Base-by-base conservation (phyloP, 768 basidiomycete genomes). In the Suillus lakei region DNA sequence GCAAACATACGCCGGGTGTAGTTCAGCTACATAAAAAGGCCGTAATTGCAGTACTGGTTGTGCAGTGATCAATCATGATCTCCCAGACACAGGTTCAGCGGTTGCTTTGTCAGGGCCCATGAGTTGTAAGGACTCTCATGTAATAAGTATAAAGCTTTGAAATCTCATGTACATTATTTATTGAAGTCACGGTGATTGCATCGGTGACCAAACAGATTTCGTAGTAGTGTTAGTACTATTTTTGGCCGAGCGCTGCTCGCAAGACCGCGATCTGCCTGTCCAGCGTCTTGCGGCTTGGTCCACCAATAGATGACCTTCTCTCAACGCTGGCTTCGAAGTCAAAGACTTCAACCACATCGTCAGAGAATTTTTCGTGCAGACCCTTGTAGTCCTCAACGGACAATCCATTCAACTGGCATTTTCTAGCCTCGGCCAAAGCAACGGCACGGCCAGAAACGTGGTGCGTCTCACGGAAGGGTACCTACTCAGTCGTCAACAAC, bases 381-480 rank as follows among this genome's bases (percentile, higher is more conserved):
- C 77, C 76, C 74, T 91, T 87, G 81, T 88, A 96, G 77, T 99
- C 95, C 41, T 88, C 80, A 59, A 96, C 81, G 1, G 88, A 84
- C 66, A 99, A 85, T 60, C 92, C 88, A 67, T 93, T 89, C 48
- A 99, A 83, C 71, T 93, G 91, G 70, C 91, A 90, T 66, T 86
- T 84, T 39, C 88, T 86, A 50, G 89, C 82, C 77, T 99, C 98
- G 1, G 97, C 97, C 44, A 98, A 84, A 2, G 97, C 96, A 54
- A 99, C 97, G 23, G 97, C 96, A 16, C 95, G 90, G 5, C 98
- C 98, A 5, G 98, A 98, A 70, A 99, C 89, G 76, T 99, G 98
- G 75, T 99, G 98, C 1, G 98, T 99, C 79, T 98, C 95, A 51
- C 98, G 91, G 88, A 99, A 99, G 9, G 98, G 98, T 50, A 96